Conservation (phyloP, 306 rosid genomes). For the Lathyrus aphaca region DNA sequence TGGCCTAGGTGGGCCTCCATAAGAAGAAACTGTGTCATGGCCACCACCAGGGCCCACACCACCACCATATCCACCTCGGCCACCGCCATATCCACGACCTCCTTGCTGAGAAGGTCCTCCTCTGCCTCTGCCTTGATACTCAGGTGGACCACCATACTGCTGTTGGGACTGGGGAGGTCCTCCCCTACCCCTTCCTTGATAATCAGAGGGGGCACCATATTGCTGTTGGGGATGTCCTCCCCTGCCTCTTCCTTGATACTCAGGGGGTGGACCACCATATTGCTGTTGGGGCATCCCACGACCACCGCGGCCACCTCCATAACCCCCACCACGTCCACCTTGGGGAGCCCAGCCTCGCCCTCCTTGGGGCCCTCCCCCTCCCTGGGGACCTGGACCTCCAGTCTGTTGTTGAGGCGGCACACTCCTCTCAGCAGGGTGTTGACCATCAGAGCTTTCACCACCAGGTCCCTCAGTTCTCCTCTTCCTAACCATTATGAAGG, state of each 20-base stretch:
- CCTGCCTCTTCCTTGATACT: constrained; percentile 49
- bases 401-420: constrained; percentile 56
- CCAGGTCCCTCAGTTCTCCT: constrained; percentile 65
- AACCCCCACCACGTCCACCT: constrained; percentile 69
- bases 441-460: constrained; percentile 74
- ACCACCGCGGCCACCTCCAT: constrained; percentile 60
- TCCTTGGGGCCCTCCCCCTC: constrained; percentile 67
- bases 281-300: constrained; percentile 71
- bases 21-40: constrained; percentile 61
- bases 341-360: constrained; percentile 73
- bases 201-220: constrained; percentile 62
- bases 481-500: constrained; percentile 71
- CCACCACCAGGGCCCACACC: constrained; percentile 49
- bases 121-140: constrained; percentile 84
- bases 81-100: constrained; percentile 59
- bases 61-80: constrained; percentile 56
- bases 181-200: constrained; percentile 89
- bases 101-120: constrained; percentile 82
- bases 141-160: constrained; percentile 66
- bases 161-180: constrained; percentile 63
- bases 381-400: constrained; percentile 56
- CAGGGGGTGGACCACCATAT: constrained; percentile 52
- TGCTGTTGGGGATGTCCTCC: constrained; percentile 54
- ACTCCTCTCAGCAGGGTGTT: constrained; percentile 59
- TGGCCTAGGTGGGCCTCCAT: constrained; percentile 69